Conservation (phyloP, 2,329 filamentous ascomycete genomes). For the Fusarium siculi region DNA sequence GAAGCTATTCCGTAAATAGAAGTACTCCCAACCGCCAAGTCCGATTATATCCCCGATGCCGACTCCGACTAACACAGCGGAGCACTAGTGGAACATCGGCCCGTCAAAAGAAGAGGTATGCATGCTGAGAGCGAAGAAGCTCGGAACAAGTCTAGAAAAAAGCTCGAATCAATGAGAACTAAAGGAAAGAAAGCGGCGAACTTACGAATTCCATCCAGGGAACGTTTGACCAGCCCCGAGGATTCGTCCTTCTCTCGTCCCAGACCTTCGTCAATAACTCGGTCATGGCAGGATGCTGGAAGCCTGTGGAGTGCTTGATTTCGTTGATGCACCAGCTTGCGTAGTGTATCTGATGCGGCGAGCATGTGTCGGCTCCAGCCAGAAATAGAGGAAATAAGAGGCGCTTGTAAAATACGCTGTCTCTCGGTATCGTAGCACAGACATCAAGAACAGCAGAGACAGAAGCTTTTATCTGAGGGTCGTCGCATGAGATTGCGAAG, state of each 20-base stretch:
- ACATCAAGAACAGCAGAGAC: constrained; percentile 42
- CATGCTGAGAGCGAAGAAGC: constrained; percentile 26
- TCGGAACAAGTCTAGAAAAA: constrained; percentile 27
- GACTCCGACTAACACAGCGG: constrained; percentile 5
- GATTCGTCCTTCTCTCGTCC: constrained; percentile 33
- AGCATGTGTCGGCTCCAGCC: constrained; percentile 40
- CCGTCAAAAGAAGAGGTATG: constrained; percentile 36
- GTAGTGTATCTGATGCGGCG: constrained; percentile 43
- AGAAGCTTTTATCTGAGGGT: constrained; percentile 34
- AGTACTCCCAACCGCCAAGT: constrained; percentile 11
- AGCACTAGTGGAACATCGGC: background rate
- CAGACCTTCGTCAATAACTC: constrained; percentile 42
- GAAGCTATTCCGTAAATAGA: constrained; percentile 21
- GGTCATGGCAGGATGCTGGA: constrained; percentile 41
- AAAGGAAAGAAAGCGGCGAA: background rate
- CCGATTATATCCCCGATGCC: constrained; percentile 2
- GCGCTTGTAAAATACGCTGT: constrained; percentile 42
- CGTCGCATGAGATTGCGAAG: constrained; percentile 40
- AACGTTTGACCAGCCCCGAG: constrained; percentile 32
- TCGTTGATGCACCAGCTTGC: constrained; percentile 36
- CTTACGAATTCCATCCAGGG: constrained; percentile 47
- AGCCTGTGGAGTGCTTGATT: constrained; percentile 42
- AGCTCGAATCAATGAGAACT: background rate
- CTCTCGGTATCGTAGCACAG: constrained; percentile 35
- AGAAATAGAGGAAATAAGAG: constrained; percentile 45